Evolutionary conservation across 176 grass and related monocot species (phyloP).

Genomic region (Zea mays): Zm-B73-REFERENCE-NAM-5.0 NC_050097.1:223293001-223293500

Average conservation of each 20-base stretch:
- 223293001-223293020: conserved; percentile 72
- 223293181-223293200: conserved; percentile 84
- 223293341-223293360: conserved; percentile 57
- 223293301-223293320: conserved; percentile 84
- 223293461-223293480: conserved; percentile 42
- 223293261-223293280: conserved; percentile 89
- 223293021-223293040: conserved; percentile 75
- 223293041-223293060: conserved; percentile 56
- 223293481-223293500: conserved; percentile 94
- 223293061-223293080: conserved; percentile 55
- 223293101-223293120: conserved; percentile 87
- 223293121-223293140: conserved; percentile 89
- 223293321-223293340: conserved; percentile 62
- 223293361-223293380: conserved; percentile 81
- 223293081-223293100: conserved; percentile 72
- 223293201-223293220: conserved; percentile 80
- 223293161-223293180: conserved; percentile 69
- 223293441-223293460: conserved; percentile 27
- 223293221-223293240: conserved; percentile 78
- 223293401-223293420: conserved; percentile 73
- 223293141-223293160: conserved; percentile 76
- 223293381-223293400: conserved; percentile 93
- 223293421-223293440: conserved; percentile 12
- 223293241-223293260: conserved; percentile 77
- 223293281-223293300: conserved; percentile 97